Evolutionary conservation across 2,329 filamentous ascomycete species (phyloP), one percentile per base, ranked within the genome.

Genomic region (Cordyceps javanica): DNA sequence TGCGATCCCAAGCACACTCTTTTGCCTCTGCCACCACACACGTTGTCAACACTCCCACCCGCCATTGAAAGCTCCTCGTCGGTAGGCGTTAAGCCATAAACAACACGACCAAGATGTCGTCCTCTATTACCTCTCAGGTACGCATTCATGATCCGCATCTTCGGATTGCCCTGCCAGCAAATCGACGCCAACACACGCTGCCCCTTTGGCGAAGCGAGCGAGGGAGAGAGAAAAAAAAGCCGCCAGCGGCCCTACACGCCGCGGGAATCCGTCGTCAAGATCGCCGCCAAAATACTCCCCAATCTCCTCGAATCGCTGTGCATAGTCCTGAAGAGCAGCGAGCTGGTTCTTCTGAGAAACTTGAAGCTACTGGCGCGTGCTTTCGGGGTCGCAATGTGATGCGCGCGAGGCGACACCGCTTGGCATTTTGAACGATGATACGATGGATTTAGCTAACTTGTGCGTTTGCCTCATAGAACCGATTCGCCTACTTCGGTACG

Each of bases 401-500:
- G 48, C 46, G 48, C 48, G 25, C n/a, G n/a, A n/a, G 36, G 39
- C 13, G 39, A 25, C 28, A 36, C 13, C 38, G 41, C 39, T 32
- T 34, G 54, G 44, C 44, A 41, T 30, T 39, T 39, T 34, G 14
- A 25, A n/a, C 51, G 26, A n/a, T 30, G 39, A 28, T 9, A 19
- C n/a, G 10, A 39, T 44, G 21, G 21, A 46, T 39, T 46, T 55
- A 30, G 50, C 59, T 59, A 62, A 57, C 57, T 59, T 63, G 26
- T 63, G 56, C 25, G 56, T 48, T 61, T 45, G 48, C 26, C 30
- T 39, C 41, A 26, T 67, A 97, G 94, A 99, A 99, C 85, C 87
- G 90, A 73, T 97, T 90, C 85, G 93, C 94, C 85, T 88, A 96
- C 81, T 91, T 99, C 84, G 93, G 94, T 97, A 96, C 71, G 77